phyloP scores from a whole-genome alignment of 2,329 filamentous ascomycete species.

The Chaetomiaceae sp. region DNA sequence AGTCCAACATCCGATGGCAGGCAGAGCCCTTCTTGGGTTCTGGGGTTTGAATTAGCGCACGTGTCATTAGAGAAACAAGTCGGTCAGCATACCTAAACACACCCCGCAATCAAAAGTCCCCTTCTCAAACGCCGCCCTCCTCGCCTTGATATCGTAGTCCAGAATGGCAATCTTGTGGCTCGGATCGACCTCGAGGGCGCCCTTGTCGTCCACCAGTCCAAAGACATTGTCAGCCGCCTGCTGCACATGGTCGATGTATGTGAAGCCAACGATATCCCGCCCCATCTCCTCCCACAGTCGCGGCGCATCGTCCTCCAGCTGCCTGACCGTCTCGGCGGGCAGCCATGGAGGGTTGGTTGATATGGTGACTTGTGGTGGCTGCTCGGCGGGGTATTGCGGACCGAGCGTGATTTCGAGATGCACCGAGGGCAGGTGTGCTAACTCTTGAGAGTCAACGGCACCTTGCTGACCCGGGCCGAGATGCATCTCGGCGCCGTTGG shows the following conservation, averaged over 20 bases:
- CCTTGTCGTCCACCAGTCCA: conserved; percentile 47
- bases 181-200: conserved; percentile 48
- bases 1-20: conserved; percentile 79
- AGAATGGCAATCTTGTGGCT: conserved; percentile 67
- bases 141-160: conserved; percentile 72
- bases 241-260: conserved; percentile 60
- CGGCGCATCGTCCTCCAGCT: conserved; percentile 47
- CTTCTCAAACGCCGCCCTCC: conserved; percentile 70
- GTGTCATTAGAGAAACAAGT: not conserved
- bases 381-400: conserved; percentile 51
- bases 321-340: conserved; percentile 41
- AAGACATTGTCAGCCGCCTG: conserved; percentile 58
- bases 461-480: conserved; percentile 1
- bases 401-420: conserved; percentile 52
- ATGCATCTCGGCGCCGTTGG: conserved; percentile 6
- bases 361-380: conserved; percentile 48
- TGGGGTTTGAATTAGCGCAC: conserved; percentile 29
- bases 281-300: conserved; percentile 61
- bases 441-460: conserved; percentile 43
- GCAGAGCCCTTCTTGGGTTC: conserved; percentile 83
- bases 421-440: conserved; percentile 56
- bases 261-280: conserved; percentile 55
- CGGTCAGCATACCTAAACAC: conserved; percentile 56
- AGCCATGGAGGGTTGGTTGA: conserved; percentile 57
- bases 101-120: conserved; percentile 85